Percentiles rank a stretch among this genome's conserved stretches.
Conservation (phyloP, 805 yeast species). For the Kazachstania africana region DNA sequence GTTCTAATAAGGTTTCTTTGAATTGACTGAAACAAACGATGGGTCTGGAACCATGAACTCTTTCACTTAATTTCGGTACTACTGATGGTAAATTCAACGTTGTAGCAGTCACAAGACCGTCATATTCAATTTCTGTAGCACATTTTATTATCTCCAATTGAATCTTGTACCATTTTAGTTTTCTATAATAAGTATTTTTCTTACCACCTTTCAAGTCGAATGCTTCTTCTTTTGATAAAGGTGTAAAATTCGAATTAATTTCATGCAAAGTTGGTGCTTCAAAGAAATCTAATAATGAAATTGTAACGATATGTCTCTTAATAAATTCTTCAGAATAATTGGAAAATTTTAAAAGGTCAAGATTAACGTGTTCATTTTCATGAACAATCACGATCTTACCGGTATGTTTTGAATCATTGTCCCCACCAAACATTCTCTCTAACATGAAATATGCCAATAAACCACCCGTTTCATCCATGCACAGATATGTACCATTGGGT, state of each 20-base stretch:
- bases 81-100: constrained; percentile 60
- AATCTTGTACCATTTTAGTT: constrained; percentile 36
- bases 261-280: constrained; percentile 51
- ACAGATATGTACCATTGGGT: constrained; percentile 82
- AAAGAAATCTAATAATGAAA: constrained; percentile 69
- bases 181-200: constrained; percentile 54
- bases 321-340: constrained; percentile 46
- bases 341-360: constrained; percentile 55
- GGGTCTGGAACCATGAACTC: constrained; percentile 77
- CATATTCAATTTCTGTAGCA: constrained; percentile 46
- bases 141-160: constrained; percentile 36
- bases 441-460: constrained; percentile 72
- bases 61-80: constrained; percentile 48
- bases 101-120: constrained; percentile 63
- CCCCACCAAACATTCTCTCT: constrained; percentile 69
- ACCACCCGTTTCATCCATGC: constrained; percentile 93
- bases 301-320: constrained; percentile 47
- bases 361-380: constrained; percentile 88
- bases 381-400: constrained; percentile 70
- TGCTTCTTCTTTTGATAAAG: constrained; percentile 38
- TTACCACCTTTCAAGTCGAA: constrained; percentile 46
- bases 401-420: constrained; percentile 7
- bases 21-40: constrained; percentile 70
- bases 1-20: constrained; percentile 66
- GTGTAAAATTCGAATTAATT: constrained; percentile 31